These are phyloP conservation scores for Fusarium compactum DNA, from an alignment of 2,329 filamentous ascomycete genomes.

Conservation along the genomic window DNA sequence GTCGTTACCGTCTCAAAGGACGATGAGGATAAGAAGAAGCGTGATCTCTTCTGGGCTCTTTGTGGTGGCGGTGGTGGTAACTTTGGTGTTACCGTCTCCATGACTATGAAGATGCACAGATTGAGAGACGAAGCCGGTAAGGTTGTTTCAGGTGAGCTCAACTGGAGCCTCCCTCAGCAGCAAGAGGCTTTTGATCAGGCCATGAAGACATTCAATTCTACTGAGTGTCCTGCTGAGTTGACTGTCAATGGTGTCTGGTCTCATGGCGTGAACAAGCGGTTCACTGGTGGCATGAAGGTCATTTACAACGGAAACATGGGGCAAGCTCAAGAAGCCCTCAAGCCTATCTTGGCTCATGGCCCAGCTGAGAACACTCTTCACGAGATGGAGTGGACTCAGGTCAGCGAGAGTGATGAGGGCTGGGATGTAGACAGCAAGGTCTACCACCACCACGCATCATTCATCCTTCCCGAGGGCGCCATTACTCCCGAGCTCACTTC, in stretches of 20 bases:
- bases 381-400: conserved; percentile 6
- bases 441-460: conserved; percentile 9
- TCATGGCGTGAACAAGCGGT: not conserved
- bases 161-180: conserved; percentile 7
- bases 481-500: conserved; percentile 7
- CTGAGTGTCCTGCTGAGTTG: not conserved
- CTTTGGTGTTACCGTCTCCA: conserved; percentile 3
- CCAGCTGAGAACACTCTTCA: not conserved
- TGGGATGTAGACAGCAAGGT: conserved; percentile 1
- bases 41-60: conserved; percentile 18
- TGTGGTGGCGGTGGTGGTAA: conserved; percentile 7
- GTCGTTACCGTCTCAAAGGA: not conserved
- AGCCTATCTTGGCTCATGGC: not conserved
- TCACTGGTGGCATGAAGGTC: conserved; percentile 4
- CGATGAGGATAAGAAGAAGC: not conserved
- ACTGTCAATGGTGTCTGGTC: conserved; percentile 11
- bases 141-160: not conserved
- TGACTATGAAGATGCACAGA: conserved; percentile 4
- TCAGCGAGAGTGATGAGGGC: not conserved
- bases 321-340: not conserved
- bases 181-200: not conserved
- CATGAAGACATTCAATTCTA: conserved; percentile 3
- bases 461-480: conserved; percentile 10
- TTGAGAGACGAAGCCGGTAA: not conserved
- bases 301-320: conserved; percentile 5